Conservation (phyloP, 2,329 filamentous ascomycete genomes). For the Pseudogymnoascus pannorum region DNA sequence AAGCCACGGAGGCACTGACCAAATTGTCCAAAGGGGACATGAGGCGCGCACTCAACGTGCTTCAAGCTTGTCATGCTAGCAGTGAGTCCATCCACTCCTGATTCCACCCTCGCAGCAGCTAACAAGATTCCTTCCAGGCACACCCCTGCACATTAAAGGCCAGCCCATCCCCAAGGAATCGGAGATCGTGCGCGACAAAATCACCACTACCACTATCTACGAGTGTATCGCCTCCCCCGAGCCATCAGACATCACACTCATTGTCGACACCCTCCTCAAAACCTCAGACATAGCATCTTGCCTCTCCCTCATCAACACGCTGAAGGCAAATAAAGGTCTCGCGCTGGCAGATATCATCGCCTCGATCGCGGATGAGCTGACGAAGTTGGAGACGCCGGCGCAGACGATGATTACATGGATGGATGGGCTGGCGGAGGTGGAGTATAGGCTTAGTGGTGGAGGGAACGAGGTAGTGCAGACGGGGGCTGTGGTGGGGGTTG, state of each 20-base stretch:
- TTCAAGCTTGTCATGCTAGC: slow-evolving; percentile 93
- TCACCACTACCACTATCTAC: slow-evolving; percentile 89
- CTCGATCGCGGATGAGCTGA: slow-evolving; percentile 72
- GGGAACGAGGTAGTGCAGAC: slow-evolving; percentile 86
- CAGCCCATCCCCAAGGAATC: slow-evolving; percentile 52
- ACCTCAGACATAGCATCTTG: slow-evolving; percentile 87
- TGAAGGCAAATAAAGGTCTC: slow-evolving; percentile 79
- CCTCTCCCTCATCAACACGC: slow-evolving; percentile 75
- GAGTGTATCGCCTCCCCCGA: slow-evolving; percentile 95
- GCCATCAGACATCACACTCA: slow-evolving; percentile 77
- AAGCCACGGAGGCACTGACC: slow-evolving; percentile 78
- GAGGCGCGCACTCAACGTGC: slow-evolving; percentile 86
- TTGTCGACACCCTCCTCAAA: slow-evolving; percentile 73
- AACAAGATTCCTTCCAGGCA: slow-evolving; percentile 44
- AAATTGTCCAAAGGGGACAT: slow-evolving; percentile 91
- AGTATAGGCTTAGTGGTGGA: slow-evolving; percentile 82
- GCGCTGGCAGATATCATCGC: slow-evolving; percentile 93
- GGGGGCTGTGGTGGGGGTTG: slow-evolving; percentile 82
- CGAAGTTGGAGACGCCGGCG: slow-evolving; percentile 72
- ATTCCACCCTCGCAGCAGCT: not conserved
- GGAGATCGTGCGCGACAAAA: slow-evolving; percentile 70
- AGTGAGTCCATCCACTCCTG: slow-evolving; percentile 44
- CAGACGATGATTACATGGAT: slow-evolving; percentile 89
- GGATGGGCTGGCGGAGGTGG: slow-evolving; percentile 83
- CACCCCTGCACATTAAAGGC: slow-evolving; percentile 56